Evolutionary conservation across 2,329 filamentous ascomycete species (phyloP), one percentile per base, ranked within the genome.

Genomic region (Neofusicoccum laricinum): DNA sequence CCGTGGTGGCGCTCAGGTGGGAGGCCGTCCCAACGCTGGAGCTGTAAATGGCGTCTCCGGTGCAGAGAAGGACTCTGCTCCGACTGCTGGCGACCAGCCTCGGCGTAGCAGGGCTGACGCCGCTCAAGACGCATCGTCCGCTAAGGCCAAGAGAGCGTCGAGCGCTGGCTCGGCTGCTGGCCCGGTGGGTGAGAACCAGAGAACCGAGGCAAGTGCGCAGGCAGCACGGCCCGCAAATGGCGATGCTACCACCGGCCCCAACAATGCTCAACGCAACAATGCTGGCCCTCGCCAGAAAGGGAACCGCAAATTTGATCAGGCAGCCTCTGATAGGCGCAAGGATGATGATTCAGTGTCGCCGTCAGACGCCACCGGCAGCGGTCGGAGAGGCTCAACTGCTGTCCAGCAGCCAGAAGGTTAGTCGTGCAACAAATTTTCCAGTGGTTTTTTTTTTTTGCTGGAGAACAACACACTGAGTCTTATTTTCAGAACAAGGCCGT

Each of bases 1-100:
- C 61, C 84, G 86, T 66, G 80, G 85, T 70, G 78, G 82, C 61
- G 78, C 82, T 63, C 84, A 87, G 72, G 84, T 84, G 69, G 83
- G 85, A 67, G 77, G 80, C 66, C 78, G 83, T 66, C 72, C 76
- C 62, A 79, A 79, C 40, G 71, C 70, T 61, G 34, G 43, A 25
- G 30, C 40, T 14, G 36, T 72, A 40, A 79, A 76, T 58, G 77
- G 79, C 64, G 70, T 72, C 45, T 74, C 71, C 53, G 68, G 72
- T 51, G 64, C 71, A 63, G 79, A 80, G 62, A 78, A 79, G 67
- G 75, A 77, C 53, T 68, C 67, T 8, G 68, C 71, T 38, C 62
- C 67, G 30, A 49, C 70, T 4, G 62, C 70, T 19, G 72, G 74
- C 25, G 76, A 77, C 11, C 70, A 71, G 25, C 64, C 70, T n/a